Evolutionary conservation across 345 rosid species (phyloP).

Genomic region (Salix udensis): DNA sequence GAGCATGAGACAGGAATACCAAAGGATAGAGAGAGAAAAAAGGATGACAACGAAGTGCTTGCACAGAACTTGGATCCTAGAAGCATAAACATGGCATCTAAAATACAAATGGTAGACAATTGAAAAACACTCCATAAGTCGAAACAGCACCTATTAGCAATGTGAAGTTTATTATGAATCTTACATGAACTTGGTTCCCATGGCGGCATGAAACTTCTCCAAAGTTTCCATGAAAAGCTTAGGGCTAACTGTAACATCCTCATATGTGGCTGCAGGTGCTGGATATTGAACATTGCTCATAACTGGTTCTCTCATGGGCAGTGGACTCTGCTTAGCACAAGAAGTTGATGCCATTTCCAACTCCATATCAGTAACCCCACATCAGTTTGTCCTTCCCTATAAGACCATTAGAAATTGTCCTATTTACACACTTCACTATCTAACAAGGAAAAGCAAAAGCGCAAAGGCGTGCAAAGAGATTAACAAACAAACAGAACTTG

Average conservation of each 20-base stretch:
- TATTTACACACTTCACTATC: conserved; percentile 12
- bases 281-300: conserved; percentile 43
- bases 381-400: conserved; percentile 16
- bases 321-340: conserved; percentile 53
- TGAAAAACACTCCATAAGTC: not conserved
- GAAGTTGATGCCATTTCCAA: conserved; percentile 81
- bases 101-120: not conserved
- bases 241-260: conserved; percentile 53
- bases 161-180: conserved; percentile 5
- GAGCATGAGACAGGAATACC: not conserved
- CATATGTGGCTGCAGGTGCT: conserved; percentile 63
- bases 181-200: conserved; percentile 95
- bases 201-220: conserved; percentile 67
- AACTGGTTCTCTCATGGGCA: conserved; percentile 44
- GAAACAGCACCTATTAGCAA: not conserved
- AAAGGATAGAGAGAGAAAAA: not conserved
- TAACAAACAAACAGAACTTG: conserved; percentile 12
- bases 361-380: conserved; percentile 22
- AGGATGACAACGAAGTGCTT: not conserved
- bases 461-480: not conserved
- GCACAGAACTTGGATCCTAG: not conserved
- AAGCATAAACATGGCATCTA: conserved; percentile 1
- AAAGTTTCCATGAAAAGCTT: conserved; percentile 65
- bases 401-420: conserved; percentile 18
- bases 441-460: not conserved